Conservation (phyloP, 352 stramenopile species). For the Globisporangium splendens region DNA sequence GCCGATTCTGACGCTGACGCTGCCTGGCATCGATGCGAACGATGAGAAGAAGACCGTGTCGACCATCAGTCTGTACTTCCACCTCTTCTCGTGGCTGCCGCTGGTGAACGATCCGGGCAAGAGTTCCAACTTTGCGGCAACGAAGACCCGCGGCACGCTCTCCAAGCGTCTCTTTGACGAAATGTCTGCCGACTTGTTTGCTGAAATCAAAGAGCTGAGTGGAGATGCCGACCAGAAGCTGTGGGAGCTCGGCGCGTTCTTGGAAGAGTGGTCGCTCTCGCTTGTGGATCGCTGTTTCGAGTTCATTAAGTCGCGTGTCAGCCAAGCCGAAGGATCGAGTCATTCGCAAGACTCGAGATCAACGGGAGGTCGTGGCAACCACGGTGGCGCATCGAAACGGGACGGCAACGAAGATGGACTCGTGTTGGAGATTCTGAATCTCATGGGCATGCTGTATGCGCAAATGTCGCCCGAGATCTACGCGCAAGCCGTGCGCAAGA, state of each 20-base stretch:
- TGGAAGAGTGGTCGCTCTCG: slow-evolving; percentile 66
- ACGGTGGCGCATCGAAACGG: slow-evolving; percentile 17
- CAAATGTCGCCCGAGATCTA: slow-evolving; percentile 70
- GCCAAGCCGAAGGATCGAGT: slow-evolving; percentile 24
- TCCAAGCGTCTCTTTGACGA: slow-evolving; percentile 34
- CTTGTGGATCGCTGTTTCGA: slow-evolving; percentile 63
- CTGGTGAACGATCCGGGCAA: slow-evolving; percentile 66
- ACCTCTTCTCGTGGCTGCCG: slow-evolving; percentile 63
- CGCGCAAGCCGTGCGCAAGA: slow-evolving; percentile 47
- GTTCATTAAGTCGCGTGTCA: slow-evolving; percentile 57
- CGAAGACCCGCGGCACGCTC: slow-evolving; percentile 28
- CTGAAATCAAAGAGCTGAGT: slow-evolving; percentile 23
- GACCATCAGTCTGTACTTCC: slow-evolving; percentile 66
- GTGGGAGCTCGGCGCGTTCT: slow-evolving; percentile 52
- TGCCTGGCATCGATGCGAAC: slow-evolving; percentile 73
- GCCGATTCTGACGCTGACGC: slow-evolving; percentile 51
- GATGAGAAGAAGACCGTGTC: slow-evolving; percentile 73
- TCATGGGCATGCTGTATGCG: slow-evolving; percentile 53
- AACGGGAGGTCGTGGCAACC: slow-evolving; percentile 11
- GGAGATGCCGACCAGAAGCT: slow-evolving; percentile 40
- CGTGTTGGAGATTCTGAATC: slow-evolving; percentile 55
- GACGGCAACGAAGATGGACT: slow-evolving; percentile 38
- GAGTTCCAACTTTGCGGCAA: slow-evolving; percentile 24
- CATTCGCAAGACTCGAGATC: slow-evolving; percentile 15
- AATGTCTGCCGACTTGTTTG: slow-evolving; percentile 46